These are phyloP conservation scores for Didymosphaeria variabile DNA, from an alignment of 2,329 filamentous ascomycete genomes.

Conservation along the genomic window DNA sequence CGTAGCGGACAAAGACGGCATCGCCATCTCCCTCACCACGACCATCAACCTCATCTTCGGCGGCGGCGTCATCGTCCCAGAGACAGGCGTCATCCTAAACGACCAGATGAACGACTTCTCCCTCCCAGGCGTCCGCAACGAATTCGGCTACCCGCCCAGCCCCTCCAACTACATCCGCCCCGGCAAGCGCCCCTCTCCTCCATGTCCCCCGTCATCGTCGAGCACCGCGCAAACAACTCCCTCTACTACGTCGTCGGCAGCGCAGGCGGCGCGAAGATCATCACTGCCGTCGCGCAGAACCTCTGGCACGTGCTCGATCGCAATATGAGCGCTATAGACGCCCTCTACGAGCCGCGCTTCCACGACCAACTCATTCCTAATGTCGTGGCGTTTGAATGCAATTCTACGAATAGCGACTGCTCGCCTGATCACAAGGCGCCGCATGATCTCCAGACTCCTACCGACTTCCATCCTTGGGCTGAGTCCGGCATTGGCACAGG, in stretches of 20 bases:
- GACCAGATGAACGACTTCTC: constrained; percentile 70
- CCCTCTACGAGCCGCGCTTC: constrained; percentile 72
- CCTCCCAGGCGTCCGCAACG: constrained; percentile 78
- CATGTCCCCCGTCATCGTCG: constrained; percentile 80
- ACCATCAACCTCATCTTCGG: constrained; percentile 91
- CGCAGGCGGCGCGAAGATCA: constrained; percentile 83
- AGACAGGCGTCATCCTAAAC: constrained; percentile 82
- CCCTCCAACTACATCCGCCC: constrained; percentile 82
- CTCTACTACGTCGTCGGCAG: constrained; percentile 77
- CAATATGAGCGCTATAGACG: constrained; percentile 66
- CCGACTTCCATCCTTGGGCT: background rate
- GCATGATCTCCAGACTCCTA: background rate
- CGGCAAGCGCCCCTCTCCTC: constrained; percentile 81
- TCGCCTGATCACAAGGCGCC: background rate
- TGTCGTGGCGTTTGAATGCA: constrained; percentile 70
- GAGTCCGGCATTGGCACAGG: background rate
- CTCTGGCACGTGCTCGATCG: constrained; percentile 77
- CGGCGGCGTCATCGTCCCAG: constrained; percentile 77
- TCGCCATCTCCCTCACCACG: constrained; percentile 80
- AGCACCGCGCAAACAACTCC: constrained; percentile 63
- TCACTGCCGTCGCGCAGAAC: constrained; percentile 78
- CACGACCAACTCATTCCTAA: constrained; percentile 87
- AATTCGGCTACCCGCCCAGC: constrained; percentile 84
- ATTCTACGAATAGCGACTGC: constrained; percentile 11
- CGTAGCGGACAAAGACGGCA: constrained; percentile 73